Conservation (phyloP, 768 basidiomycete genomes). For the Podaxis sp. region DNA sequence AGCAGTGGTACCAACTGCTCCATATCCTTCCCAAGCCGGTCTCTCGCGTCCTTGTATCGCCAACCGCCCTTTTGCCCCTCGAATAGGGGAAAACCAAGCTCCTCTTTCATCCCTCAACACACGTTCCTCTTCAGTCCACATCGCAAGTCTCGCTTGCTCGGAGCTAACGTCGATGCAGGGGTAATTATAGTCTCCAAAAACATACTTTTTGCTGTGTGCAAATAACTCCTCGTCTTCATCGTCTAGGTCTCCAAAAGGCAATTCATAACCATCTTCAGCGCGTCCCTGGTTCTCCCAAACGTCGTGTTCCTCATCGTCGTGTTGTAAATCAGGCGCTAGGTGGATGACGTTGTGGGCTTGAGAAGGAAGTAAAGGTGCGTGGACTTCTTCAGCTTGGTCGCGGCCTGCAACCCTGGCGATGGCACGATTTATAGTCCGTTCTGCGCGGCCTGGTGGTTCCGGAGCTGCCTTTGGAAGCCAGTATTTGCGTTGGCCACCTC, state of each 20-base stretch:
- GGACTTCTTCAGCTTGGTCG: conserved; percentile 55
- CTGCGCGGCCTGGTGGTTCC: conserved; percentile 37
- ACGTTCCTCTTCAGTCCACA: conserved; percentile 87
- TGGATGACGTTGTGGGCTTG: conserved; percentile 69
- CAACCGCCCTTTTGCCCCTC: conserved; percentile 43
- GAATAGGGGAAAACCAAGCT: conserved; percentile 67
- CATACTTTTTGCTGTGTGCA: conserved; percentile 68
- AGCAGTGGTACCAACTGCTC: conserved; percentile 44
- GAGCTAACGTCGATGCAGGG: conserved; percentile 87
- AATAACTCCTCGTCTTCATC: conserved; percentile 77
- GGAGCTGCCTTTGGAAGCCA: conserved; percentile 80
- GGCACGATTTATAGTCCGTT: conserved; percentile 41
- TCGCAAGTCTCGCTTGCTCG: conserved; percentile 59
- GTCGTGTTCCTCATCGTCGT: conserved; percentile 38
- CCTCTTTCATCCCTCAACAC: conserved; percentile 74
- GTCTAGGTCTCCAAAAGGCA: conserved; percentile 71
- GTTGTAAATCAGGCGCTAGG: conserved; percentile 53
- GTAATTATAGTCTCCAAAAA: conserved; percentile 92
- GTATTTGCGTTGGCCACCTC: conserved; percentile 92
- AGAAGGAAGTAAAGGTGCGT: conserved; percentile 70
- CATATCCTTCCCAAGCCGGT: conserved; percentile 56
- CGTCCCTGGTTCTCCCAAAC: conserved; percentile 33
- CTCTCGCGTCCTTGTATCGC: conserved; percentile 36
- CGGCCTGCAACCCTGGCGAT: conserved; percentile 41
- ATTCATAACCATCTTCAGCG: conserved; percentile 46